Base-by-base conservation (phyloP, 1,284 basidiomycete species). In the Ganoderma lingzhi region DNA sequence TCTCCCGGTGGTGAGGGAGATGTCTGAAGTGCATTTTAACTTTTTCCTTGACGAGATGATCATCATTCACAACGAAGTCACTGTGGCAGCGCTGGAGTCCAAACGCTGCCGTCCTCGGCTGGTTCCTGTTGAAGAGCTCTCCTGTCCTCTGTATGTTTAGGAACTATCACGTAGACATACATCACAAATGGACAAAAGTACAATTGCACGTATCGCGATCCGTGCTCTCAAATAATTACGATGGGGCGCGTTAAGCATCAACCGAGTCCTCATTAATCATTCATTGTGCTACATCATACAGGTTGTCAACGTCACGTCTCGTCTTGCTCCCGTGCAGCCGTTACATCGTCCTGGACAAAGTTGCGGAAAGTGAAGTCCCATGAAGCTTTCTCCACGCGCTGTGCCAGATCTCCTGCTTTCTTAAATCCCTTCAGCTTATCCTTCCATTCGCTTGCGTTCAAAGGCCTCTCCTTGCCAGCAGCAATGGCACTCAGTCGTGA, bases 21-120 rank as follows among this genome's bases (percentile, higher is more conserved):
- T 81, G 65, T 42, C 58, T 1, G 62, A 60, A 12, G 67, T 67
- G 1, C 59, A 74, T 39, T 83, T 76, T 70, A 76, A 79, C 45
- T 83, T 83, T 64, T 80, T 80, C 63, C 74, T 83, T 0, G 82
- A 84, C 68, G 80, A 82, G 69, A 78, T 82, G 77, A 79, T 83
- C 32, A 76, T 8, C 2, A 28, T 53, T 1, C 28, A 30, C 5
- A 62, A 62, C 15, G 41, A 32, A 12, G 9, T 12, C 51, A 30
- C 5, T 28, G 51, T 53, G 14, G 51, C 51, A 15, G 51, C 2
- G 3, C 51, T 53, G 3, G 2, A 2, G 0, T 2, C 2, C 0
- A 17, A 9, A 9, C 23, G 48, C 8, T n/a, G 8, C 6, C 51
- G 51, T 12, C 51, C 51, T 53, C 51, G 51, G 5, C 51, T 53